Percentiles rank a stretch among this genome's conserved stretches.
phyloP scores from a whole-genome alignment of 1,284 basidiomycete species.

The Cryptococcus sp. region DNA sequence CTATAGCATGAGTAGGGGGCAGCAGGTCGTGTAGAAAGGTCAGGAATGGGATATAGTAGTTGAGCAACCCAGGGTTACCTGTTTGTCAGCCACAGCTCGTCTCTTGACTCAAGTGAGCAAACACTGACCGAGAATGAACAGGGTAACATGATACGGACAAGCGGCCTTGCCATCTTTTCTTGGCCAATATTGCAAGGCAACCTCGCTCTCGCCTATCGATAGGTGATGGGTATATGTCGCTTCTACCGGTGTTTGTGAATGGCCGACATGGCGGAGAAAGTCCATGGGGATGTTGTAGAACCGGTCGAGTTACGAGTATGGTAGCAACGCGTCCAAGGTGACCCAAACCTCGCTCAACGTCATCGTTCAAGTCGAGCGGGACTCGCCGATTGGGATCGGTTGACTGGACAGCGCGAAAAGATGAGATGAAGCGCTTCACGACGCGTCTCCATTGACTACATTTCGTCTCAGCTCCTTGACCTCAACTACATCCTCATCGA shows the following conservation, averaged over 20 bases:
- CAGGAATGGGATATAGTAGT: conserved; percentile 45
- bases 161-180: conserved; percentile 4
- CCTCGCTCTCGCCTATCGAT: conserved; percentile 1
- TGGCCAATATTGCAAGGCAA: conserved; percentile 37
- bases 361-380: too few species aligned
- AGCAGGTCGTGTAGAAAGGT: conserved; percentile 32
- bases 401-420: too few species aligned
- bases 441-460: too few species aligned
- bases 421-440: too few species aligned
- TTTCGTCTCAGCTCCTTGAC: too few species aligned
- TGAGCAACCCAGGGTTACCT: conserved; percentile 46
- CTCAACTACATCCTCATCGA: too few species aligned
- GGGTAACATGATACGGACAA: conserved; percentile 22
- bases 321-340: too few species aligned
- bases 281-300: too few species aligned
- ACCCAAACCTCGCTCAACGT: too few species aligned
- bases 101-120: not conserved
- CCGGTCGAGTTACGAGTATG: too few species aligned
- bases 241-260: not conserved
- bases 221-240: not conserved
- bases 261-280: not conserved
- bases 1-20: conserved; percentile 36
- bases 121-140: conserved; percentile 37
- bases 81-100: not conserved
- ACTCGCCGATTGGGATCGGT: too few species aligned